Percentiles rank a stretch among this genome's conserved stretches.
phyloP scores from a whole-genome alignment of 2,329 filamentous ascomycete genomes.

The Pestalotiopsis sp. region DNA sequence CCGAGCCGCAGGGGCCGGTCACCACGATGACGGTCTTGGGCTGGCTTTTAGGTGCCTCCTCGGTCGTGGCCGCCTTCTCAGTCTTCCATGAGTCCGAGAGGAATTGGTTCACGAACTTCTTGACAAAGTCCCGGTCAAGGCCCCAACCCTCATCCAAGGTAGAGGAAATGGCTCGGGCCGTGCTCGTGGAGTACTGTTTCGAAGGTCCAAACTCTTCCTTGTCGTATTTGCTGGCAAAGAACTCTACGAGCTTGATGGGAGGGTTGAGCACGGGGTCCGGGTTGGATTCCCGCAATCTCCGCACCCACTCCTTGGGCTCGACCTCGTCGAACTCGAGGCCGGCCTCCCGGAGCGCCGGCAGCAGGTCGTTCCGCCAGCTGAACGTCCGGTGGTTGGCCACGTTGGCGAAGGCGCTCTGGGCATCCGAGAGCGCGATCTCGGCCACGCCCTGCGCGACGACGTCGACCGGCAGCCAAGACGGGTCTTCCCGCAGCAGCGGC shows the following conservation, averaged over 20 bases:
- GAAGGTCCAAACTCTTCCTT: slow-evolving; percentile 48
- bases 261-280: slow-evolving; percentile 50
- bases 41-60: slow-evolving; percentile 29
- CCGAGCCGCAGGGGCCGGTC: slow-evolving; percentile 43
- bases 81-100: slow-evolving; percentile 41
- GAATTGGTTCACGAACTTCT: slow-evolving; percentile 41
- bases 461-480: slow-evolving; percentile 50
- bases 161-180: slow-evolving; percentile 43
- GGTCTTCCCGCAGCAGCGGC: slow-evolving; percentile 46
- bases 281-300: slow-evolving; percentile 43
- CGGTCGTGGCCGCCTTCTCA: slow-evolving; percentile 26
- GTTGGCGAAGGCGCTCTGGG: slow-evolving; percentile 43
- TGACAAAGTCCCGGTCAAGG: slow-evolving; percentile 33
- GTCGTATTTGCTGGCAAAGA: slow-evolving; percentile 50
- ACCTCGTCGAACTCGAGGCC: slow-evolving; percentile 50
- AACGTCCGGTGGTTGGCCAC: slow-evolving; percentile 51
- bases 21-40: slow-evolving; percentile 35
- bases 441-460: slow-evolving; percentile 42
- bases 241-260: slow-evolving; percentile 55
- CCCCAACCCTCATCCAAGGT: slow-evolving; percentile 41
- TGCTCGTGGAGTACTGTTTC: slow-evolving; percentile 43
- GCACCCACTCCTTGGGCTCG: slow-evolving; percentile 45
- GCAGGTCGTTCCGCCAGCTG: slow-evolving; percentile 52
- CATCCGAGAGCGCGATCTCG: slow-evolving; percentile 37
- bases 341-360: slow-evolving; percentile 47